Base-by-base conservation (phyloP, 1,284 basidiomycete genomes). In the Sparassis latifolia region DNA sequence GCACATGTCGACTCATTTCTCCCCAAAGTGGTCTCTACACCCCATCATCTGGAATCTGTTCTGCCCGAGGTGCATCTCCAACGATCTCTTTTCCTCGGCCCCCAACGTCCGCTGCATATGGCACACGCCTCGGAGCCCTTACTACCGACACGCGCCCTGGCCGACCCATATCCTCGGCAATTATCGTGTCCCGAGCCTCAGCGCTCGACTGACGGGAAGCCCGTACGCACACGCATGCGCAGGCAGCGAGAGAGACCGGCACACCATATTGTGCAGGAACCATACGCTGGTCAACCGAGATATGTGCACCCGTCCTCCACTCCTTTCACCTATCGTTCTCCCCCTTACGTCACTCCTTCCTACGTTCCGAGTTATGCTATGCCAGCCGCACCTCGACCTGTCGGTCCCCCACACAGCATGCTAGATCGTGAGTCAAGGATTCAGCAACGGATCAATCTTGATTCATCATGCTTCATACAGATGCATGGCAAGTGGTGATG, bases 401-500 rank as follows among this genome's bases (percentile, higher is more conserved):
- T 53, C 30, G 52, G 50, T 7, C 54, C 67, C 59, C 53, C 69
- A 42, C 68, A 66, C 38, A 52, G 54, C 6, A 71, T 75, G 67
- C 55, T 75, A 27, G 75, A 85, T 58, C 80, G 84, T 85, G 66
- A 57, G 78, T 63, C 37, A 42, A 46, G 4, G 12, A 10, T 35
- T 9, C 27, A 3, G 10, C 30, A n/a, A 3, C 7, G 10, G 4
- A 41, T 45, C 49, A 33, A 52, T 29, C 6, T 9, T 41, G 33
- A 32, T 42, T 33, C 10, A 54, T 47, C 48, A 38, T 46, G 20
- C 27, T 42, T 29, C 48, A 37, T 56, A 31, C 60, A 85, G 82
- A 84, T 59, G 76, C 78, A 12, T 84, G 76, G 77, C 74, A 81
- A 57, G 69, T 74, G 44, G 69, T 79, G 50, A 74, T 69, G 47